Evolutionary conservation across 345 rosid genomes (phyloP), one percentile per base, ranked within the genome.

Genomic region (Eucalyptus globulus): DNA sequence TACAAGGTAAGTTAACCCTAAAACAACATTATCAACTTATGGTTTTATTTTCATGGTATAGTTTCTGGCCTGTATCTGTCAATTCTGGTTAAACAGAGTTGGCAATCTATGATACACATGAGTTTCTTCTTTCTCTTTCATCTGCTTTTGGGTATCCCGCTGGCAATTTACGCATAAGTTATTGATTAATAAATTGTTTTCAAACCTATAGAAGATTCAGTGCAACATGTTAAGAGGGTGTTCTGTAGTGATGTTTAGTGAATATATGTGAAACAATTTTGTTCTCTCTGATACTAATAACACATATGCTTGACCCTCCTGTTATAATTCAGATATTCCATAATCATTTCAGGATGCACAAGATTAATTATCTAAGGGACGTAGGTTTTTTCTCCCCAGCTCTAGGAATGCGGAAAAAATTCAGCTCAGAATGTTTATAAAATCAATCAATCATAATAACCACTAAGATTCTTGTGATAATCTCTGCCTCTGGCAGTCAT

Each of bases 1-100:
- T 95, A 89, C 97, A 95, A 93, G 96, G 97, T 95, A 85, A 91
- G 94, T 89, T 87, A 88, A 80, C 43, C 49, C 43, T 90, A 58
- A 45, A 83, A 56, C 80, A 65, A 26, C 85, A 88, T 43, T 54
- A 76, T 50, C 34, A 31, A 51, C 53, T 24, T 76, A 40, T 21
- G 29, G 83, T 76, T 76, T 76, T 76, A 76, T 76, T 21, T 40
- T 76, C 85, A 76, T 2, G 47, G 47, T 76, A 76, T 76, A 21
- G 44, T 76, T 76, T 76, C 85, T 76, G 85, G 85, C 85, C 44
- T 40, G 44, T 76, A 76, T 22, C 29, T 40, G 85, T 76, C 85
- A 40, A 40, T 44, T 44, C 44, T 76, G 85, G 47, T 44, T 40
- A 40, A 72, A 72, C 45, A 37, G 81, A 10, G 81, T 37, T 72